Percentiles rank a stretch among this genome's conserved stretches.
These are phyloP conservation scores for Bassia scoparia DNA, from an alignment of 148 eudicot genomes.

Conservation along the genomic window DNA sequence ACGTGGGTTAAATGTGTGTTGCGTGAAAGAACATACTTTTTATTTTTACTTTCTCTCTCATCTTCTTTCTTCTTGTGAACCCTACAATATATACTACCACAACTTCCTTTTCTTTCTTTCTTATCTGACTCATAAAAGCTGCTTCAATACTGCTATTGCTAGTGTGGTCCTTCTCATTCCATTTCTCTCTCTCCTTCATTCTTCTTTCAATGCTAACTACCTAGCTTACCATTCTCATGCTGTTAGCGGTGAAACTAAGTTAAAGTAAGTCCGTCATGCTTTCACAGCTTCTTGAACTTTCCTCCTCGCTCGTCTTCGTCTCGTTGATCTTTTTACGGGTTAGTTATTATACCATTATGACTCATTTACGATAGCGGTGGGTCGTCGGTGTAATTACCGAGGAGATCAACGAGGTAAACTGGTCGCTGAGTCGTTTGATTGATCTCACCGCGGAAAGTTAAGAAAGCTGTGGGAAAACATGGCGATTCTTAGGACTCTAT, in stretches of 20 bases:
- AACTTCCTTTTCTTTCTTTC: slow-evolving; percentile 9
- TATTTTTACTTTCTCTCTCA: neutral
- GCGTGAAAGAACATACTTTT: slow-evolving; percentile 20
- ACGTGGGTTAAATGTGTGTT: slow-evolving; percentile 28
- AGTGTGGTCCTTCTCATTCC: slow-evolving; percentile 14
- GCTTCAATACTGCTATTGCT: slow-evolving; percentile 19
- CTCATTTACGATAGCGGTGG: too few species aligned
- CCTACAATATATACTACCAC: slow-evolving; percentile 9
- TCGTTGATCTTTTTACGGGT: neutral
- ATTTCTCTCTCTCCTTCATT: neutral
- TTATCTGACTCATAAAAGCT: slow-evolving; percentile 32
- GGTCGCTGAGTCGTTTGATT: neutral
- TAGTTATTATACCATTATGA: too few species aligned
- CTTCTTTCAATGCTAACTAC: neutral
- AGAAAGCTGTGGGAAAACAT: slow-evolving; percentile 77
- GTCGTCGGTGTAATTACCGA: too few species aligned
- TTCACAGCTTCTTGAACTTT: slow-evolving; percentile 93
- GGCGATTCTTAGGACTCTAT: slow-evolving; percentile 40
- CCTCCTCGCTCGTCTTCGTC: neutral
- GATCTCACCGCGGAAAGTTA: slow-evolving; percentile 36
- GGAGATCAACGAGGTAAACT: neutral
- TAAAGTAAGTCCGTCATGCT: slow-evolving; percentile 46
- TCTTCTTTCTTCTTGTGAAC: slow-evolving; percentile 8
- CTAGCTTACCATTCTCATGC: neutral
- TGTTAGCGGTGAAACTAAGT: neutral